Percentiles rank a stretch among this genome's conserved stretches.
Evolutionary conservation across 2,329 filamentous ascomycete genomes (phyloP).

Genomic region (Stagonosporopsis chrysanthemi): DNA sequence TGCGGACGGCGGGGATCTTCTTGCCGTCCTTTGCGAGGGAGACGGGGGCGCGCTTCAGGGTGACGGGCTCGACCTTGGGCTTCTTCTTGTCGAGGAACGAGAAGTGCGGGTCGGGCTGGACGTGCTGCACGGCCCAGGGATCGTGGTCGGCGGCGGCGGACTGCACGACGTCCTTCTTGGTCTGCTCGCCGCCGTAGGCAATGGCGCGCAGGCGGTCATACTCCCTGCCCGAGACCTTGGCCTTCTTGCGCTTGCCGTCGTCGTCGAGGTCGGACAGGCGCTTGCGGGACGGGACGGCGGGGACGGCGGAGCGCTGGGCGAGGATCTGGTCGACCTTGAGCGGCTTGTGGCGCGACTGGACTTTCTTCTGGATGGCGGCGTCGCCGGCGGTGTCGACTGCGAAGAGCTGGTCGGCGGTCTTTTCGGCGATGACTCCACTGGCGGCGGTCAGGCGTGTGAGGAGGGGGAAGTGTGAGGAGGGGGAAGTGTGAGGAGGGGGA

Average conservation of each 20-base stretch:
- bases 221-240: constrained; percentile 85
- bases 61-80: constrained; percentile 74
- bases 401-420: constrained; percentile 84
- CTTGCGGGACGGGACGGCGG: constrained; percentile 80
- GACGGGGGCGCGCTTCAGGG: constrained; percentile 77
- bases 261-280: constrained; percentile 76
- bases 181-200: constrained; percentile 73
- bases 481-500: too few species aligned
- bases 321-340: constrained; percentile 94
- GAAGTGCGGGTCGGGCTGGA: constrained; percentile 61
- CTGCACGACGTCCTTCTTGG: constrained; percentile 56
- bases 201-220: constrained; percentile 78
- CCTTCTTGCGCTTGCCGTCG: constrained; percentile 73
- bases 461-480: too few species aligned
- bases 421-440: constrained; percentile 86
- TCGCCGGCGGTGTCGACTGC: constrained; percentile 79
- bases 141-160: constrained; percentile 71
- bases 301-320: constrained; percentile 79
- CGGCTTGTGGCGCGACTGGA: constrained; percentile 74
- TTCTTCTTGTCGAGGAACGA: constrained; percentile 73
- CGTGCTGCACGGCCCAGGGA: constrained; percentile 71
- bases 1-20: constrained; percentile 76
- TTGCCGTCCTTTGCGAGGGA: constrained; percentile 86
- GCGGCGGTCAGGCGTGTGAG: constrained; percentile 21
- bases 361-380: constrained; percentile 67